A percentile compares a stretch with the other conserved stretches of the same genome.
Conservation (phyloP, 768 basidiomycete genomes). For the Boletus reticuloceps region DNA sequence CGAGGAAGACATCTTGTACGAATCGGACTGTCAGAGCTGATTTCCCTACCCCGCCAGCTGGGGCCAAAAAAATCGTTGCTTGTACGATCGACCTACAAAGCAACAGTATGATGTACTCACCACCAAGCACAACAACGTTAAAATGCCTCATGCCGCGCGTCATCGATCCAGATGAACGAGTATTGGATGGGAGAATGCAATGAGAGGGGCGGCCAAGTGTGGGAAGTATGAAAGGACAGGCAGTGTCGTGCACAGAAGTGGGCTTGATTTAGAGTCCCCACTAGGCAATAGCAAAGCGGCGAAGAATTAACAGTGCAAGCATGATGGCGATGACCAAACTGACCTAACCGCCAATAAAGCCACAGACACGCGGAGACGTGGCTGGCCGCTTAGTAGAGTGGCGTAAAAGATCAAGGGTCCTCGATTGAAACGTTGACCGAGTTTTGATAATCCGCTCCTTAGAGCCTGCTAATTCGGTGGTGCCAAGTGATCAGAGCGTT, state of each 20-base stretch:
- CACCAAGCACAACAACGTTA: constrained; percentile 79
- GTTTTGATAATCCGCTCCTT: background rate
- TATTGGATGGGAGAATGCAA: constrained; percentile 9
- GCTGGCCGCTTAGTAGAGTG: background rate
- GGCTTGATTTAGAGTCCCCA: constrained; percentile 2
- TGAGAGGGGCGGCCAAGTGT: constrained; percentile 11
- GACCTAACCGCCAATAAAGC: background rate
- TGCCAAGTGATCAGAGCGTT: background rate
- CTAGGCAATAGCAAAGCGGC: constrained; percentile 3
- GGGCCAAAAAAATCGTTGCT: constrained; percentile 4
- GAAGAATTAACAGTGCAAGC: background rate
- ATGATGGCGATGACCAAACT: background rate
- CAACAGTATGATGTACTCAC: constrained; percentile 37
- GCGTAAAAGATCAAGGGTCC: background rate
- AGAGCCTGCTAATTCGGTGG: background rate
- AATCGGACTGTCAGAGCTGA: constrained; percentile 83
- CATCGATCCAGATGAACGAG: constrained; percentile 1
- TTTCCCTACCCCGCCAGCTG: constrained; percentile 88
- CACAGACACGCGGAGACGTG: background rate
- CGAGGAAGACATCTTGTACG: constrained; percentile 68
- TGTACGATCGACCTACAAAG: background rate
- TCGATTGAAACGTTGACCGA: background rate
- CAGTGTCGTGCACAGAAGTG: constrained; percentile 10
- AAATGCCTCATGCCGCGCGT: constrained; percentile 58
- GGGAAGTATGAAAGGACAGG: constrained; percentile 20